Base-by-base conservation (phyloP, 2,329 filamentous ascomycete genomes). In the Harringtonia aguacate region DNA sequence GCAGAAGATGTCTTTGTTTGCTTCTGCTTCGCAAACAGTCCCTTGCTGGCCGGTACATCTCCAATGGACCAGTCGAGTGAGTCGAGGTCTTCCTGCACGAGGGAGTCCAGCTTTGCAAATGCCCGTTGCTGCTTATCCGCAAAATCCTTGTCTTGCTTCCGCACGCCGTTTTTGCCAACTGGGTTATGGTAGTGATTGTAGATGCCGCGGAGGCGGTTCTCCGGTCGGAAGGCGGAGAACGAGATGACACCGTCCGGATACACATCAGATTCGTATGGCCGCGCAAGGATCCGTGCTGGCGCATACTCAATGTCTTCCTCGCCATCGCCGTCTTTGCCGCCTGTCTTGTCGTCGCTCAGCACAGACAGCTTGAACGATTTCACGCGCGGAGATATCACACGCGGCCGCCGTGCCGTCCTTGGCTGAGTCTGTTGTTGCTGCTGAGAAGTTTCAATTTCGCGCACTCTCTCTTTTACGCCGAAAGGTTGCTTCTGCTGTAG, bases 251-350 rank as follows among this genome's bases (percentile, higher is more conserved):
- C 69, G 37, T 70, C 64, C 5, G 79, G 78, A 48, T 84, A 77
- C 46, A 84, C 72, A 43, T 86, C 81, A 18, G 81, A 84, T 53
- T 82, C 70, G 55, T 86, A 85, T 0, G 76, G 75, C 12, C 78
- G 65, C n/a, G 78, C 72, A 52, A 73, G 73, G 1, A 80, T 74
- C 48, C 71, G 81, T 0, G 87, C 86, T 7, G 90, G 87, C 59
- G 87, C 88, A 60, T 94, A 95, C 68, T 97, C 92, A 48, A 90
- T 78, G 44, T 95, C 89, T 22, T 81, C 79, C 36, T 85, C 76
- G 21, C 70, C 66, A 14, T 65, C 53, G 3, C 58, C 56, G 41
- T 67, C 70, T 24, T 21, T 21, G 24, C 10, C 13, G 15, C 10
- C 21, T 4, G 24, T 20, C 13, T 34, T 39, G 33, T 65, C 62